Evolutionary conservation across 345 rosid species (phyloP), one percentile per base, ranked within the genome.

Genomic region (Salix brachista): DNA sequence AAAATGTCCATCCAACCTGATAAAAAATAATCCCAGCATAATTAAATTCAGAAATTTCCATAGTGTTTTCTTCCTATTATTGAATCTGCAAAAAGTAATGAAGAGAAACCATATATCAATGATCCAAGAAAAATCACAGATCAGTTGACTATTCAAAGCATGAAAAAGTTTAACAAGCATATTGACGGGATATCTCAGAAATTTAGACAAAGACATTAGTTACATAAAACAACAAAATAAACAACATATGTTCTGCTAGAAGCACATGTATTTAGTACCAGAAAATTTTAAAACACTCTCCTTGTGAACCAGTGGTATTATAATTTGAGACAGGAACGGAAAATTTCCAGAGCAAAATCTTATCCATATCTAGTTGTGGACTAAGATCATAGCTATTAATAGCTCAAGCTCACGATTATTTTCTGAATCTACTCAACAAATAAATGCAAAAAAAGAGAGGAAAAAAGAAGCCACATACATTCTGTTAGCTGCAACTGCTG

Each of bases 401-500:
- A 44, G 13, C 50, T 44, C 50, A 44, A 44, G 50, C 50, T 44
- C 5, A 3, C 50, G 17, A 14, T 39, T 4, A 72, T 41, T 64
- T 56, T 64, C 8, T 8, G 26, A 5, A 19, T 44, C 36, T 32
- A 25, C 8, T 26, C 26, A 14, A 69, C 12, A 56, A 18, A n/a
- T 21, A 21, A 19, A 56, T 67, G 36, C 18, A 28, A 19, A 14
- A 36, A 67, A 11, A 50, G 5, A 39, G 11, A 39, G 21, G 19
- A 68, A 75, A 17, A 65, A 39, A 30, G 71, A 8, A 34, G 69
- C 25, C 50, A 75, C 88, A 56, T 90, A 95, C 98, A 96, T 87
- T 84, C 98, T 88, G 89, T 86, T 91, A 67, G 94, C 98, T 81
- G 94, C 90, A 85, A 92, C 87, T 75, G 98, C 98, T 3, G 98